Percentiles rank a stretch among this genome's conserved stretches.
Conservation (phyloP, 179 eudicot species). For the Heliamphora pulchella region DNA sequence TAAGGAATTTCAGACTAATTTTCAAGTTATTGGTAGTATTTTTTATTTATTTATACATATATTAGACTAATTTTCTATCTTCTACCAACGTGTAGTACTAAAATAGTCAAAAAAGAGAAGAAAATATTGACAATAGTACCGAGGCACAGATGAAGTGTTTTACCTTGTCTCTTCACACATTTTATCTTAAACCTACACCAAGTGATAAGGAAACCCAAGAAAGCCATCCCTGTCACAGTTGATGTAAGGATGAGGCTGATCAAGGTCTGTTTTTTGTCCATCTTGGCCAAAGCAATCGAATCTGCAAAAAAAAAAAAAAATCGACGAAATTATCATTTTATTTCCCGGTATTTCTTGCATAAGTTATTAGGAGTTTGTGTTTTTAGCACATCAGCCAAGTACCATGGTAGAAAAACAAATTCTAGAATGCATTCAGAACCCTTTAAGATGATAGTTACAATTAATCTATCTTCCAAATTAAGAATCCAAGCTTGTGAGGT, state of each 20-base stretch:
- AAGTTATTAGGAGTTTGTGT: too few species aligned
- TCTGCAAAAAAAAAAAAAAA: conserved; percentile 13
- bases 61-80: too few species aligned
- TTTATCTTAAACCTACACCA: neutral
- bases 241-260: neutral
- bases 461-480: too few species aligned
- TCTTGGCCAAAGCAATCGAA: neutral
- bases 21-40: too few species aligned
- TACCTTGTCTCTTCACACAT: conserved; percentile 5
- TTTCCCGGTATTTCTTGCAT: neutral
- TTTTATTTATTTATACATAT: too few species aligned
- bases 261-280: neutral
- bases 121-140: neutral
- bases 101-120: neutral
- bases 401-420: too few species aligned
- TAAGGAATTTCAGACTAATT: too few species aligned
- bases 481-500: too few species aligned
- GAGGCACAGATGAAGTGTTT: neutral
- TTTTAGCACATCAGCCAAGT: too few species aligned
- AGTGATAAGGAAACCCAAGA: neutral
- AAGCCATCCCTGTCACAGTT: neutral
- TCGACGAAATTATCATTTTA: neutral
- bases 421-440: too few species aligned
- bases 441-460: too few species aligned
- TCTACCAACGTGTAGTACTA: too few species aligned